These are phyloP conservation scores for Ceratocystis colombiana DNA, from an alignment of 2,329 filamentous ascomycete genomes.

Conservation along the genomic window DNA sequence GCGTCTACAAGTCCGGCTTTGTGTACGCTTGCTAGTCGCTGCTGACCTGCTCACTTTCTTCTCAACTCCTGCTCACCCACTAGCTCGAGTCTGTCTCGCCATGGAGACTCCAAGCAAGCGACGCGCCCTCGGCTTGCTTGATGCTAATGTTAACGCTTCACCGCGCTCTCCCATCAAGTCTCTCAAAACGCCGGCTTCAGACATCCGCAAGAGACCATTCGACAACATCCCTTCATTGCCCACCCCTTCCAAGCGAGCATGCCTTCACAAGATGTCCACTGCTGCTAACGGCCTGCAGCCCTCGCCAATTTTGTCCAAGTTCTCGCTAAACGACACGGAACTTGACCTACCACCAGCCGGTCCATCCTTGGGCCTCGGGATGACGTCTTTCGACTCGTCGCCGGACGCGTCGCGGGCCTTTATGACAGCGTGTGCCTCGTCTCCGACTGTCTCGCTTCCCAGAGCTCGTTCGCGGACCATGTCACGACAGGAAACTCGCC, in stretches of 20 bases:
- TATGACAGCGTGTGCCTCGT: conserved; percentile 21
- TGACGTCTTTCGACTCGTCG: conserved; percentile 20
- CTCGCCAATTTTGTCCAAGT: conserved; percentile 19
- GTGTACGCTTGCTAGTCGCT: too few species aligned
- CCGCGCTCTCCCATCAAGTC: conserved; percentile 23
- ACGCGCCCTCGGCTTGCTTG: conserved; percentile 25
- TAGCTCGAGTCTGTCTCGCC: neutral
- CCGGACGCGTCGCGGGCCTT: conserved; percentile 24
- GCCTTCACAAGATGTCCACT: neutral
- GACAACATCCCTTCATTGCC: conserved; percentile 17
- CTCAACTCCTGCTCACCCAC: neutral
- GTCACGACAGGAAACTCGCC: conserved; percentile 27
- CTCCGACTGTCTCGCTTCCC: conserved; percentile 1
- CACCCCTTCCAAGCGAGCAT: conserved; percentile 17
- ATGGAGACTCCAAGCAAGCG: conserved; percentile 25
- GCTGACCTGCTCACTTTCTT: neutral
- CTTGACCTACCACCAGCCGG: neutral
- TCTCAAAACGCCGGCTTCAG: conserved; percentile 17
- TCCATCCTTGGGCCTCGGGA: conserved; percentile 3
- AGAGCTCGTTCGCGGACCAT: conserved; percentile 15
- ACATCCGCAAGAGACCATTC: conserved; percentile 17
- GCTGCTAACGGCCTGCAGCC: conserved; percentile 18
- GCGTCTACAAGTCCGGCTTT: neutral
- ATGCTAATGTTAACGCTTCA: conserved; percentile 25
- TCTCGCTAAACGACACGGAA: conserved; percentile 11